A percentile compares a stretch with the other conserved stretches of the same genome.
These are phyloP conservation scores for Vaccinium darrowii DNA, from an alignment of 148 eudicot genomes.

Conservation along the genomic window DNA sequence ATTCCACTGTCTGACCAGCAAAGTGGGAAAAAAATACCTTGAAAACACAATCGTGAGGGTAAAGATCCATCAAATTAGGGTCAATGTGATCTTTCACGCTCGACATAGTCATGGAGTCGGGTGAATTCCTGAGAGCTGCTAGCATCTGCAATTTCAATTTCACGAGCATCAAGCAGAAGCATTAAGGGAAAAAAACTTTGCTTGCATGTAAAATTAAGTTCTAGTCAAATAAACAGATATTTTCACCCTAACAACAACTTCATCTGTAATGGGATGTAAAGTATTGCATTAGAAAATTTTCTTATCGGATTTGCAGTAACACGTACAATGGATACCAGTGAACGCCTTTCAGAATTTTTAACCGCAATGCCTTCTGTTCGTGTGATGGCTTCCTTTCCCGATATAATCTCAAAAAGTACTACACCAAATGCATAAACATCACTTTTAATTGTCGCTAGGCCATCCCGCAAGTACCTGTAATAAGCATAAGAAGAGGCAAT, in stretches of 20 bases:
- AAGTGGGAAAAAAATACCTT: constrained; percentile 46
- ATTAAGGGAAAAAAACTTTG: neutral
- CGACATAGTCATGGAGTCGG: constrained; percentile 77
- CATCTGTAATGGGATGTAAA: neutral
- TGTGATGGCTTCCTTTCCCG: constrained; percentile 89
- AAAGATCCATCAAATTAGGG: constrained; percentile 80
- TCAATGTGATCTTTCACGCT: constrained; percentile 77
- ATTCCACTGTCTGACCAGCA: neutral
- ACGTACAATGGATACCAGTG: constrained; percentile 89
- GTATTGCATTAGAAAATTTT: neutral
- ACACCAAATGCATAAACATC: constrained; percentile 98
- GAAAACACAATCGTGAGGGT: constrained; percentile 88
- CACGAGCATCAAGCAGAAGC: constrained; percentile 12
- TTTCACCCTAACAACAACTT: neutral
- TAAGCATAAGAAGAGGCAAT: constrained; percentile 13
- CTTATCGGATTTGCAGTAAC: neutral
- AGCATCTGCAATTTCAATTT: constrained; percentile 68
- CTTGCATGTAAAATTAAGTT: neutral
- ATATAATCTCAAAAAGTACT: constrained; percentile 77
- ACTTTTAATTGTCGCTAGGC: constrained; percentile 79
- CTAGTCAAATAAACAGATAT: neutral
- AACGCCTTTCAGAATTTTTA: constrained; percentile 77
- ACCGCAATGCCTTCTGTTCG: constrained; percentile 53
- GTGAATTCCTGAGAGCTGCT: constrained; percentile 71
- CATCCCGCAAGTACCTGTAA: constrained; percentile 84